phyloP scores from a whole-genome alignment of 2,329 filamentous ascomycete genomes.

The Periconia sp. region DNA sequence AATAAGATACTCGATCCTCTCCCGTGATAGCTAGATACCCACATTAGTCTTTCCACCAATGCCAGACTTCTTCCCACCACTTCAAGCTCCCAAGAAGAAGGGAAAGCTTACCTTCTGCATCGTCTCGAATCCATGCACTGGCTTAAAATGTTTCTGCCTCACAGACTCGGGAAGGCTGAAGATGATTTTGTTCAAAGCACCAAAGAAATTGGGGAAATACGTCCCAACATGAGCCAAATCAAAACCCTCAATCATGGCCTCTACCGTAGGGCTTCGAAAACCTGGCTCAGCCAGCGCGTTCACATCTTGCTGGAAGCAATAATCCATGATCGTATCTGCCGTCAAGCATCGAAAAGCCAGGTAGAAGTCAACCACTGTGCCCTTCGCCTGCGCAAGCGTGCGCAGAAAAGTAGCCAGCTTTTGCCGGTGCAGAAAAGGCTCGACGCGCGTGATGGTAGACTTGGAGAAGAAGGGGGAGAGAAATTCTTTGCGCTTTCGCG shows the following conservation, averaged over 20 bases:
- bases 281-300: too few relatives aligned
- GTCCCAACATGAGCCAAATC: constrained; percentile 10
- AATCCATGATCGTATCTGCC: constrained; percentile 21
- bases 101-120: constrained; percentile 17
- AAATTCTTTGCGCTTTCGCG: constrained; percentile 15
- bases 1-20: constrained; percentile 15
- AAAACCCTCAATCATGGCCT: constrained; percentile 7
- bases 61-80: too few relatives aligned
- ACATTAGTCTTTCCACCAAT: too few relatives aligned
- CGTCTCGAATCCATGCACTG: constrained; percentile 14
- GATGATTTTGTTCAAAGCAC: constrained; percentile 9
- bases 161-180: constrained; percentile 9
- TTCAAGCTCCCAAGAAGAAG: too few relatives aligned
- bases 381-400: constrained; percentile 7
- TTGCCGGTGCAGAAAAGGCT: constrained; percentile 14
- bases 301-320: constrained; percentile 19
- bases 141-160: constrained; percentile 11
- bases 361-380: constrained; percentile 17
- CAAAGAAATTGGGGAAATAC: constrained; percentile 15
- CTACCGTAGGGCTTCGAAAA: too few relatives aligned
- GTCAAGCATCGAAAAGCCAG: constrained; percentile 19
- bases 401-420: constrained; percentile 16
- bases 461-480: constrained; percentile 21
- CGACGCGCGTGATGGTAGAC: constrained; percentile 15
- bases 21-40: too few relatives aligned